Evolutionary conservation across 768 basidiomycete species (phyloP), one percentile per base, ranked within the genome.

Genomic region (Naganishia vaughanmartiniae): DNA sequence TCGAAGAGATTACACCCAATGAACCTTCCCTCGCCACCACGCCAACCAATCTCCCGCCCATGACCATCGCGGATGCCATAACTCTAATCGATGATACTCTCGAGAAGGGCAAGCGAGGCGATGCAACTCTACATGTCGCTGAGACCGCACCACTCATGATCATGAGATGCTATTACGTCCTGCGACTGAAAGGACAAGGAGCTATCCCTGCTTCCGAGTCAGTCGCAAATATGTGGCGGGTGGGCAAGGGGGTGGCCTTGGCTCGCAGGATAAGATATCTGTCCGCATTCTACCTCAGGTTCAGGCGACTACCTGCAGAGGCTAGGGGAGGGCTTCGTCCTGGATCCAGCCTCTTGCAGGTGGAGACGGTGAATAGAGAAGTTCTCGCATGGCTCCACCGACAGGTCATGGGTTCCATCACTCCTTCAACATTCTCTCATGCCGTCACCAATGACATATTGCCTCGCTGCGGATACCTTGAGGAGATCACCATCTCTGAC

Each of bases 141-240:
- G n/a, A n/a, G n/a, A n/a, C n/a, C n/a, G 53, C 53, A 9, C 53
- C 53, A 15, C n/a, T 54, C 9, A 12, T 24, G 12, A 54, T 54
- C n/a, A 15, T 54, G n/a, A 15, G 53, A 9, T 11, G 9, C n/a
- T 54, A 21, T 26, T 54, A 21, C 53, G 26, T 54, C 53, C 10
- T 11, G 7, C 53, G 53, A 21, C 53, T 11, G 12, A 54, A 54
- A 54, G 53, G 53, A 24, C 12, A 11, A 9, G 11, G 53, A 21
- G 53, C 53, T 24, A 54, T 54, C 10, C 11, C 7, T 10, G 53
- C 53, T 54, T 54, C 53, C n/a, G 53, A 54, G 12, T 21, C 10
- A 54, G 53, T 54, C 53, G 53, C 53, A 54, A 24, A 26, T 26
- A 54, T 54, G 53, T 54, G 53, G 53, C 10, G 53, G 26, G 7